Base-by-base conservation (phyloP, 371 early-diverging fungal species). In the Gilbertella persicaria region DNA sequence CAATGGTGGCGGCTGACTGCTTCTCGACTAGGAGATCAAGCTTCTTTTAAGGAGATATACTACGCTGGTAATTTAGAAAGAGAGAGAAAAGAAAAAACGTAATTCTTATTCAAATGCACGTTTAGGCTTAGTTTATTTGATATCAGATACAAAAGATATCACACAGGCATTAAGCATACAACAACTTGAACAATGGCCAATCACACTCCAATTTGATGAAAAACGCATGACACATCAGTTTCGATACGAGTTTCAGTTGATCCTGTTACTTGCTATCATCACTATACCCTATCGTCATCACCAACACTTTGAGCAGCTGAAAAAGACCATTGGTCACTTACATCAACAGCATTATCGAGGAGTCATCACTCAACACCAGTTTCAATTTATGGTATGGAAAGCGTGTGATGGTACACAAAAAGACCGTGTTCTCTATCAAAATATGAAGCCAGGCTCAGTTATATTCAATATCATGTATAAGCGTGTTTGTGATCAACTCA, bases 241-340 rank as follows among this genome's bases (percentile, higher is more conserved):
- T 61, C 79, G 86, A 53, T 82, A 83, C 51, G 87, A 87, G 43
- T 85, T 83, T 68, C 88, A 87, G 52, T 83, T 85, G 55, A 62
- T 89, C 10, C 79, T 82, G 5, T 81, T 86, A 45, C 66, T 83
- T 40, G 71, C 79, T 23, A 69, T 73, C 10, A 66, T 89, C 0
- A 46, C 86, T 30, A 71, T 89, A 19, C 68, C 87, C 16, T 89
- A 84, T 61, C 71, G 76, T 2, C 83, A 86, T 16, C 14, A 37
- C 10, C 35, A 37, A 3, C 24, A 21, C 2, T 43, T n/a, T 12
- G 25, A 30, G 14, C 19, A 52, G 19, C 28, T 13, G 16, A 41
- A 40, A 14, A 28, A 35, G 20, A 13, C 7, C n/a, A 37, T 37
- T n/a, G n/a, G n/a, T 37, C 37, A 37, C n/a, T 4, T n/a, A 12